A percentile compares a stretch with the other conserved stretches of the same genome.
Evolutionary conservation across 2,329 filamentous ascomycete genomes (phyloP).

Genomic region (Blastomyces silverae): DNA sequence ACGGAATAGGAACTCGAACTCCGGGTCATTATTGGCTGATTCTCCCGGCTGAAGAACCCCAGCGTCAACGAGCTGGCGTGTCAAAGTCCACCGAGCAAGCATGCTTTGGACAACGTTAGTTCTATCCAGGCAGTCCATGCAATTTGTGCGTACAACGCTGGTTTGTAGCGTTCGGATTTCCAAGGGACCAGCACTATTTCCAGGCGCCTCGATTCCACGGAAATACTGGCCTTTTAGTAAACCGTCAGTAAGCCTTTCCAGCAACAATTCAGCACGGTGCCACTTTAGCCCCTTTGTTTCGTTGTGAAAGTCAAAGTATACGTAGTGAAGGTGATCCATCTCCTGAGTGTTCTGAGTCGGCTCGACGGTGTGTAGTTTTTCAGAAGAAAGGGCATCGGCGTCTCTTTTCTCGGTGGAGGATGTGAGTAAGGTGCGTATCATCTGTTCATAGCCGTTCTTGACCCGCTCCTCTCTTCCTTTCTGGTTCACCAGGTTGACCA

Average conservation of each 20-base stretch:
- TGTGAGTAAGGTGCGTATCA: slow-evolving; percentile 69
- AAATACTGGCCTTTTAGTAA: slow-evolving; percentile 82
- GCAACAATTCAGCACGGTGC: slow-evolving; percentile 79
- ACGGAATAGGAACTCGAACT: slow-evolving; percentile 86
- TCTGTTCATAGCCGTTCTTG: slow-evolving; percentile 88
- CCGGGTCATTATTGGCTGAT: slow-evolving; percentile 68
- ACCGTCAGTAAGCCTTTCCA: slow-evolving; percentile 72
- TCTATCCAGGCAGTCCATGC: slow-evolving; percentile 97
- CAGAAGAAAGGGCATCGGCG: slow-evolving; percentile 59
- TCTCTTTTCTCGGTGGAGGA: slow-evolving; percentile 60
- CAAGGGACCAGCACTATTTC: slow-evolving; percentile 60
- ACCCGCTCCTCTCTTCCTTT: slow-evolving; percentile 83
- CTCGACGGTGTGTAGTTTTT: slow-evolving; percentile 77
- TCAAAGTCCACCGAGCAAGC: slow-evolving; percentile 82
- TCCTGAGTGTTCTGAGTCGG: slow-evolving; percentile 52
- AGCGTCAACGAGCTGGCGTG: slow-evolving; percentile 78
- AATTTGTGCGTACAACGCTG: slow-evolving; percentile 92
- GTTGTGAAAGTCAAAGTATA: slow-evolving; percentile 98
- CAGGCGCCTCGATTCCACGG: slow-evolving; percentile 79
- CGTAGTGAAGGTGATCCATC: slow-evolving; percentile 82
- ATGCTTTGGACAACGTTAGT: slow-evolving; percentile 98
- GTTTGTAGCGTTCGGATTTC: slow-evolving; percentile 77
- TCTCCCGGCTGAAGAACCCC: slow-evolving; percentile 71
- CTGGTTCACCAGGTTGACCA: slow-evolving; percentile 96
- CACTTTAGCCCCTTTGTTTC: slow-evolving; percentile 94